These are phyloP conservation scores for Aspergillus amoenus DNA, from an alignment of 2,329 filamentous ascomycete genomes.

Conservation along the genomic window DNA sequence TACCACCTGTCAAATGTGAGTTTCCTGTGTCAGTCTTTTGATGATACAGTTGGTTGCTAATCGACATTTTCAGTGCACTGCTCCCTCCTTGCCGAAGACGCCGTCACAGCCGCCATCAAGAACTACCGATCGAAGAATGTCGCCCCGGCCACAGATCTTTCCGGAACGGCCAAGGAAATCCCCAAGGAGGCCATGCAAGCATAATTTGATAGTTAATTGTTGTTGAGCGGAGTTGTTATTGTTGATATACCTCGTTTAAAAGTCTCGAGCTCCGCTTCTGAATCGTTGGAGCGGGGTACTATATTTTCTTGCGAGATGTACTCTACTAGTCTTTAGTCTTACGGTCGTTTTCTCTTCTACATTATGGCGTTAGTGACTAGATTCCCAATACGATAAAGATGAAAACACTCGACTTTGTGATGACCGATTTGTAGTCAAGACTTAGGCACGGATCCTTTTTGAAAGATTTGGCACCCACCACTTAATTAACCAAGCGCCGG, in stretches of 20 bases:
- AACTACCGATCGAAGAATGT: constrained; percentile 94
- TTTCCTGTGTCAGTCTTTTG: constrained; percentile 23
- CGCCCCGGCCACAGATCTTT: constrained; percentile 70
- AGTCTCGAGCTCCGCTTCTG: constrained; percentile 4
- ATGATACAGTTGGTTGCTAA: constrained; percentile 9
- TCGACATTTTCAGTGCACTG: constrained; percentile 66
- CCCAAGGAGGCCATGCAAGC: constrained; percentile 8
- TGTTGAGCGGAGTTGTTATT: constrained; percentile 6
- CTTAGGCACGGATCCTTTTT: neutral
- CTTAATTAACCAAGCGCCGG: neutral
- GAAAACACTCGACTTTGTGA: neutral
- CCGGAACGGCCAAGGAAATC: constrained; percentile 60
- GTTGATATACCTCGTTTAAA: constrained; percentile 12
- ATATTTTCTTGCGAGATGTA: constrained; percentile 7
- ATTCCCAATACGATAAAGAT: constrained; percentile 9
- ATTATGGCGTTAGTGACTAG: constrained; percentile 13
- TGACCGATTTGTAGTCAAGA: neutral
- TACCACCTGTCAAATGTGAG: constrained; percentile 82
- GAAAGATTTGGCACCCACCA: neutral
- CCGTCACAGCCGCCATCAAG: constrained; percentile 86
- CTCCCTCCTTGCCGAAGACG: constrained; percentile 89
- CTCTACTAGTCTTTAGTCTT: constrained; percentile 10
- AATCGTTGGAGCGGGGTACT: constrained; percentile 6
- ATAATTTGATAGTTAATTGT: neutral
- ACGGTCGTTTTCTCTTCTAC: constrained; percentile 5